Percentiles rank a stretch among this genome's conserved stretches.
These are phyloP conservation scores for Dendrobium chrysotoxum DNA, from an alignment of 106 monocot species.

Conservation along the genomic window DNA sequence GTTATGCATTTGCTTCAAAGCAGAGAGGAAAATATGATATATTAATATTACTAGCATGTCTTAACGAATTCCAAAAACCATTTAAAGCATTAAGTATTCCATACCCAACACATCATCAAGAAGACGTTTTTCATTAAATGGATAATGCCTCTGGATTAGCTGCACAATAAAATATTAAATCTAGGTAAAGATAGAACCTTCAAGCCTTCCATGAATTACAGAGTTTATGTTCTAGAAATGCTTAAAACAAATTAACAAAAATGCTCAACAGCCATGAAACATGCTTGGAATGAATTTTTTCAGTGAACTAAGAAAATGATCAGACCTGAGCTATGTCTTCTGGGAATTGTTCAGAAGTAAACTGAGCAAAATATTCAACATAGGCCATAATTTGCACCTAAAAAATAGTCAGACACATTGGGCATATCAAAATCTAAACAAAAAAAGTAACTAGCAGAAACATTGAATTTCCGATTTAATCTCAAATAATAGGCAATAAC, in stretches of 20 bases:
- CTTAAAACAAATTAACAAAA: background rate
- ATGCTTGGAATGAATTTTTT: background rate
- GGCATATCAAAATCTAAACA: conserved; percentile 1
- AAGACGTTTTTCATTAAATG: conserved; percentile 68
- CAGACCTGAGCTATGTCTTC: conserved; percentile 94
- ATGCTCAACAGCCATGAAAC: background rate
- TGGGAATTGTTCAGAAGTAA: conserved; percentile 89
- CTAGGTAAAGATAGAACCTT: background rate
- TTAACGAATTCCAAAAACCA: conserved; percentile 22
- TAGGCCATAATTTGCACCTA: conserved; percentile 93
- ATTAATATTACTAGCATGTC: conserved; percentile 1
- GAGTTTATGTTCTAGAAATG: background rate
- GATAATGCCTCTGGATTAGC: conserved; percentile 91
- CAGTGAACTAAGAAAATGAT: background rate
- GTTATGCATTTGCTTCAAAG: conserved; percentile 14
- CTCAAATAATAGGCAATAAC: background rate
- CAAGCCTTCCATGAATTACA: conserved; percentile 3
- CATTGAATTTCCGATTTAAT: background rate
- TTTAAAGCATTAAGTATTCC: conserved; percentile 6
- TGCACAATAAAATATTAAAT: conserved; percentile 35
- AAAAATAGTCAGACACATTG: background rate
- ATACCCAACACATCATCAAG: conserved; percentile 98
- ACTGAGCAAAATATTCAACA: conserved; percentile 96
- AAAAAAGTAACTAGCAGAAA: background rate
- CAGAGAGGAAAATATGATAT: background rate